Conservation (phyloP, 495 filamentous ascomycete species). For the Xylaria flabelliformis region DNA sequence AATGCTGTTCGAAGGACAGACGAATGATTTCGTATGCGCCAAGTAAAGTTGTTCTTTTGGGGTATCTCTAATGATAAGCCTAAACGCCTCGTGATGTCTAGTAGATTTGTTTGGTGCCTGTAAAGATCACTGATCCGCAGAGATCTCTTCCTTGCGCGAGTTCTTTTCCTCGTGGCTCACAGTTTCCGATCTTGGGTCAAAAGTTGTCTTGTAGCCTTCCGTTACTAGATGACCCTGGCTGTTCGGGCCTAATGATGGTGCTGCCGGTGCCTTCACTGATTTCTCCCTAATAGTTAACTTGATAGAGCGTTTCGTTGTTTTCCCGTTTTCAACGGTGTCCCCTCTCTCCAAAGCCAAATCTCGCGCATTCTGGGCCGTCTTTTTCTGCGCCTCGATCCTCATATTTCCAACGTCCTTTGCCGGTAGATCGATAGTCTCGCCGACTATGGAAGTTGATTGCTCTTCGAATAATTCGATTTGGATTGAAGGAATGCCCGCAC, state of each 20-base stretch:
- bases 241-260: constrained; percentile 44
- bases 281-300: constrained; percentile 60
- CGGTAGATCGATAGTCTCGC: constrained; percentile 22
- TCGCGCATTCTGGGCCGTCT: constrained; percentile 42
- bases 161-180: neutral
- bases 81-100: constrained; percentile 32
- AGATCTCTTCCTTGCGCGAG: neutral
- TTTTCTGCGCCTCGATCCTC: constrained; percentile 46
- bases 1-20: neutral
- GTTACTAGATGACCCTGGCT: constrained; percentile 49
- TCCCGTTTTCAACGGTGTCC: constrained; percentile 36
- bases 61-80: constrained; percentile 26
- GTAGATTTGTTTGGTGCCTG: neutral
- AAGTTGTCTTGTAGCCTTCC: constrained; percentile 56
- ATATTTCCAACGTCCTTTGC: constrained; percentile 48
- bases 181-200: constrained; percentile 30
- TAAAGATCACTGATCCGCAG: neutral
- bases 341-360: constrained; percentile 63
- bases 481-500: constrained; percentile 55
- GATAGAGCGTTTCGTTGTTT: constrained; percentile 31
- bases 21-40: neutral
- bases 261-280: constrained; percentile 34
- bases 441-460: constrained; percentile 31
- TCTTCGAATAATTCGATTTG: constrained; percentile 64
- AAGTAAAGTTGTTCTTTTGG: constrained; percentile 18